Evolutionary conservation across 768 basidiomycete genomes (phyloP).

Genomic region (Trametes meyenii): DNA sequence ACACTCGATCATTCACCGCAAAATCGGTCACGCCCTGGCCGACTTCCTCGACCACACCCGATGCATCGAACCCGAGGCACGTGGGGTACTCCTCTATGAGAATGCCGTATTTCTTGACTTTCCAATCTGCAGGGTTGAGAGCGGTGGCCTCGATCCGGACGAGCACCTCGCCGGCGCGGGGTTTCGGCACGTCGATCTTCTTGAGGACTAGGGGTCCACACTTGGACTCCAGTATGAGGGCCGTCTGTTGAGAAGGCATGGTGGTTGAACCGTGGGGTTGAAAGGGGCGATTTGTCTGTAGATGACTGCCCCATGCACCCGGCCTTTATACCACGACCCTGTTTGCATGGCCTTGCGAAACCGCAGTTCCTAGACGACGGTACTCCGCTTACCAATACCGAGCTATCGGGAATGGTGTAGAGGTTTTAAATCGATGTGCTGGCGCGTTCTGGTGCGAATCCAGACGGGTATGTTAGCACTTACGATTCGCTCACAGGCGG

Average conservation of each 20-base stretch:
- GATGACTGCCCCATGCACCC: not conserved
- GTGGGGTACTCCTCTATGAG: slow-evolving; percentile 43
- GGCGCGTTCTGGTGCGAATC: too few species aligned
- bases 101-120: slow-evolving; percentile 30
- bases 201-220: slow-evolving; percentile 11
- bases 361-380: too few species aligned
- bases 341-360: not conserved
- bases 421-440: too few species aligned
- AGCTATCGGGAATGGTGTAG: too few species aligned
- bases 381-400: too few species aligned
- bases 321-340: not conserved
- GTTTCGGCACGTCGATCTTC: slow-evolving; percentile 7
- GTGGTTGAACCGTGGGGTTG: not conserved
- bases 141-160: slow-evolving; percentile 34
- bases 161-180: slow-evolving; percentile 31
- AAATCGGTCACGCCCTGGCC: slow-evolving; percentile 39
- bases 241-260: slow-evolving; percentile 23
- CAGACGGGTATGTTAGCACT: too few species aligned
- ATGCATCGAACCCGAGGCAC: slow-evolving; percentile 42
- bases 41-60: slow-evolving; percentile 44
- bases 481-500: too few species aligned
- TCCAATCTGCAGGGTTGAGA: slow-evolving; percentile 41
- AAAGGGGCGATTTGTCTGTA: not conserved
- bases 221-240: slow-evolving; percentile 20
- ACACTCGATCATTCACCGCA: slow-evolving; percentile 14